phyloP scores from a whole-genome alignment of 768 basidiomycete genomes.

The Pisolithus marmoratus region DNA sequence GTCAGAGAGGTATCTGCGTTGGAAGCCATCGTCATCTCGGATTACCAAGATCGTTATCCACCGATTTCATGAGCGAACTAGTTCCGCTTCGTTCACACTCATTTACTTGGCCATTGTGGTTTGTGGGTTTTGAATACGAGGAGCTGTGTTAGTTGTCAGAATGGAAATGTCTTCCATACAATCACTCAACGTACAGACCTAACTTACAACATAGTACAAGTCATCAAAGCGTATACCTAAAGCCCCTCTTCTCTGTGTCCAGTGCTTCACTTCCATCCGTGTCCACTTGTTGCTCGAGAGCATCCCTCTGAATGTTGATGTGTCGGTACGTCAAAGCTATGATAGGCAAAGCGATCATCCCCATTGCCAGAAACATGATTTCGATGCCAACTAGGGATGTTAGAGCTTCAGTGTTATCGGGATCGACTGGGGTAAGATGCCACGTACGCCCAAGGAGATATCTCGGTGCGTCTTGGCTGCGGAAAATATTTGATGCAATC shows the following conservation, averaged over 20 bases:
- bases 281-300: not conserved
- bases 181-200: not conserved
- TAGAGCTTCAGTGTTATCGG: not conserved
- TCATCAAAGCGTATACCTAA: not conserved
- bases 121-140: too few relatives aligned
- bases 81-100: too few relatives aligned
- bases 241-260: not conserved
- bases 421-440: not conserved
- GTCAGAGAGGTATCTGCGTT: constrained; percentile 61
- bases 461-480: constrained; percentile 50
- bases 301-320: constrained; percentile 50
- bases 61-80: constrained; percentile 8
- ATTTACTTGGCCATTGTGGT: too few relatives aligned
- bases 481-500: constrained; percentile 56
- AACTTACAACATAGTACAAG: not conserved
- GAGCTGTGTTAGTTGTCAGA: too few relatives aligned
- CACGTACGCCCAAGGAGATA: constrained; percentile 57
- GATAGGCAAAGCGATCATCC: constrained; percentile 34
- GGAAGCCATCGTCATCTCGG: constrained; percentile 67
- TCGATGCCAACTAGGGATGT: constrained; percentile 48
- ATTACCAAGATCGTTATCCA: constrained; percentile 51
- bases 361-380: constrained; percentile 65
- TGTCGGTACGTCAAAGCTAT: constrained; percentile 43
- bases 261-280: not conserved
- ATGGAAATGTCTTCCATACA: too few relatives aligned